Evolutionary conservation across 805 yeast species (phyloP).

Genomic region (Maudiozyma turicensis): DNA sequence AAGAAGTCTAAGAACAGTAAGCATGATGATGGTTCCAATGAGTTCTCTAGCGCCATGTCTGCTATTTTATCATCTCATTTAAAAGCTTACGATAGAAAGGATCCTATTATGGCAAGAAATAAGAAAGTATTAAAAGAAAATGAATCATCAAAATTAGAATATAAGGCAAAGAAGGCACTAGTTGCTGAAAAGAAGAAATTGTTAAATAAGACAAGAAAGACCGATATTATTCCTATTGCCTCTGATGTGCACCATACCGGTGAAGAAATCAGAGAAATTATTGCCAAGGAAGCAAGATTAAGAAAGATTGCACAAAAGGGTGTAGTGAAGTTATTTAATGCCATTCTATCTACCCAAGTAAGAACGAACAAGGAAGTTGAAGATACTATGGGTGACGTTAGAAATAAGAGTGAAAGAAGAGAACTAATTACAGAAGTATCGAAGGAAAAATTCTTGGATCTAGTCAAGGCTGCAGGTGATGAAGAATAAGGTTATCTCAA

Average conservation of each 20-base stretch:
- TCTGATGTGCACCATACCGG: constrained; percentile 35
- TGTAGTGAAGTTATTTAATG: constrained; percentile 76
- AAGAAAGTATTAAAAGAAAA: constrained; percentile 58
- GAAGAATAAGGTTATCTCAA: constrained; percentile 5
- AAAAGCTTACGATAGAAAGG: constrained; percentile 80
- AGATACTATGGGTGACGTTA: constrained; percentile 35
- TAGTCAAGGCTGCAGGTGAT: constrained; percentile 72
- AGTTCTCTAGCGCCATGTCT: constrained; percentile 72
- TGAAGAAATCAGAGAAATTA: constrained; percentile 37
- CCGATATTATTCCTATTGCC: constrained; percentile 55
- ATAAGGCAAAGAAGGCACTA: constrained; percentile 66
- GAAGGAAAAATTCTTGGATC: constrained; percentile 80
- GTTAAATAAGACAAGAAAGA: constrained; percentile 58
- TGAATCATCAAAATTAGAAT: constrained; percentile 74
- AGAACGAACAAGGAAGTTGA: constrained; percentile 42
- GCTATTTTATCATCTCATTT: constrained; percentile 78
- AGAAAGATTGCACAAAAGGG: constrained; percentile 83
- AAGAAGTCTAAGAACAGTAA: constrained; percentile 48
- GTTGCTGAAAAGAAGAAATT: constrained; percentile 60
- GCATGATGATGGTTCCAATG: constrained; percentile 59
- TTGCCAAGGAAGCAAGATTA: constrained; percentile 59
- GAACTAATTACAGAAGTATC: constrained; percentile 67
- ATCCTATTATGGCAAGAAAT: constrained; percentile 86
- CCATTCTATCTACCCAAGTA: constrained; percentile 69
- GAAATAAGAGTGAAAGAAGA: constrained; percentile 38